These are phyloP conservation scores for Paxillus ammoniavirescens DNA, from an alignment of 768 basidiomycete genomes.

Conservation along the genomic window DNA sequence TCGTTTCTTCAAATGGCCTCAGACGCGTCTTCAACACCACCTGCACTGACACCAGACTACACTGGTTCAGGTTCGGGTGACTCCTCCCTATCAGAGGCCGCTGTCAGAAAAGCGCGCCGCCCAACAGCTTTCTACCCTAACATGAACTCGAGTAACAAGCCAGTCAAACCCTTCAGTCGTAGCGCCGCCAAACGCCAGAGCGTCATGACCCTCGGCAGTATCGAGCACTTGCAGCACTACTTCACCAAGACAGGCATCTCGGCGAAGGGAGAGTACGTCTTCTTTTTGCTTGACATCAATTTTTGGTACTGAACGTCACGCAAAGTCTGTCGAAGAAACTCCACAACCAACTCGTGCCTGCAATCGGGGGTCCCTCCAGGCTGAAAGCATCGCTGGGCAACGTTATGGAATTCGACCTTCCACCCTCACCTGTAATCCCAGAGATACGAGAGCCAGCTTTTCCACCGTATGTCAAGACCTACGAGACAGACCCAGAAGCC, in stretches of 20 bases:
- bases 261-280: slow-evolving; percentile 67
- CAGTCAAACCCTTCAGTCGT: slow-evolving; percentile 80
- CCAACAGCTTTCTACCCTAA: slow-evolving; percentile 80
- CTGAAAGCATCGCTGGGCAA: slow-evolving; percentile 42
- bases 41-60: slow-evolving; percentile 60
- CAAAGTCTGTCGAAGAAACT: slow-evolving; percentile 47
- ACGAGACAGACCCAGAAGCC: slow-evolving; percentile 73
- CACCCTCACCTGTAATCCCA: slow-evolving; percentile 65
- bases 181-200: slow-evolving; percentile 92
- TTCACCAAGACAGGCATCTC: slow-evolving; percentile 86
- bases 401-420: slow-evolving; percentile 57
- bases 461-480: slow-evolving; percentile 58
- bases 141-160: slow-evolving; percentile 66
- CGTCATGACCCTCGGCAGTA: slow-evolving; percentile 93
- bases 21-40: slow-evolving; percentile 44
- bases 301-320: slow-evolving; percentile 9
- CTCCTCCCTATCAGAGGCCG: slow-evolving; percentile 29
- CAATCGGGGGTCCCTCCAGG: slow-evolving; percentile 61
- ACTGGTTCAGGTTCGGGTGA: slow-evolving; percentile 51
- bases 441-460: slow-evolving; percentile 42
- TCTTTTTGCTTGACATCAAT: not conserved
- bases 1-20: slow-evolving; percentile 24
- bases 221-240: slow-evolving; percentile 93
- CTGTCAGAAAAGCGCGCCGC: slow-evolving; percentile 53
- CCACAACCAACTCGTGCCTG: slow-evolving; percentile 68